phyloP scores from a whole-genome alignment of 2,329 filamentous ascomycete genomes.

The Arthrinium phaeospermum region DNA sequence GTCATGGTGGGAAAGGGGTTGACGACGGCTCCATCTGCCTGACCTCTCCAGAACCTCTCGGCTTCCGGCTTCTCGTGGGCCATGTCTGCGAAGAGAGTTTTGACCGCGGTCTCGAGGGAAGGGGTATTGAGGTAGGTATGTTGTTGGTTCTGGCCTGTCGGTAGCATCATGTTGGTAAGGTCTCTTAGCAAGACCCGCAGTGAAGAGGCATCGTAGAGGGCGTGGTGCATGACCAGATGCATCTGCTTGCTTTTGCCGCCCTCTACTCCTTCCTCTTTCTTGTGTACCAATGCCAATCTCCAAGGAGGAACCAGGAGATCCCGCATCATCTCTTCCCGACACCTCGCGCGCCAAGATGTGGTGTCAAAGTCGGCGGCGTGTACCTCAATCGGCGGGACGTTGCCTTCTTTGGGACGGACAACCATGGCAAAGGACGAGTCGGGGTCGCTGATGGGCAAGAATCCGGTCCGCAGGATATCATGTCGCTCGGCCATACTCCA shows the following conservation, averaged over 20 bases:
- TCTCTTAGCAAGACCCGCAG: constrained; percentile 68
- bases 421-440: constrained; percentile 77
- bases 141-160: background rate
- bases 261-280: background rate
- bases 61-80: constrained; percentile 29
- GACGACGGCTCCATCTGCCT: constrained; percentile 58
- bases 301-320: constrained; percentile 65
- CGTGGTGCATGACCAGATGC: constrained; percentile 71
- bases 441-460: constrained; percentile 65
- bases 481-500: constrained; percentile 55
- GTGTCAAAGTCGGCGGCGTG: constrained; percentile 36
- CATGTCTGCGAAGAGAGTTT: constrained; percentile 6
- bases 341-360: constrained; percentile 44
- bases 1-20: constrained; percentile 80
- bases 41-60: constrained; percentile 67
- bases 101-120: constrained; percentile 3
- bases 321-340: constrained; percentile 41
- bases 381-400: constrained; percentile 29
- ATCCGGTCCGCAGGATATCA: constrained; percentile 79
- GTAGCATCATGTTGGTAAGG: constrained; percentile 43
- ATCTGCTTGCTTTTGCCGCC: constrained; percentile 34
- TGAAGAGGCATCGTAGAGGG: constrained; percentile 83
- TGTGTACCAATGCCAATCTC: constrained; percentile 59
- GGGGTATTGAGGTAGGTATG: background rate
- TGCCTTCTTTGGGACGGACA: constrained; percentile 50